Percentiles rank a stretch among this genome's conserved stretches.
Conservation (phyloP, 495 filamentous ascomycete species). For the Podospora conica region DNA sequence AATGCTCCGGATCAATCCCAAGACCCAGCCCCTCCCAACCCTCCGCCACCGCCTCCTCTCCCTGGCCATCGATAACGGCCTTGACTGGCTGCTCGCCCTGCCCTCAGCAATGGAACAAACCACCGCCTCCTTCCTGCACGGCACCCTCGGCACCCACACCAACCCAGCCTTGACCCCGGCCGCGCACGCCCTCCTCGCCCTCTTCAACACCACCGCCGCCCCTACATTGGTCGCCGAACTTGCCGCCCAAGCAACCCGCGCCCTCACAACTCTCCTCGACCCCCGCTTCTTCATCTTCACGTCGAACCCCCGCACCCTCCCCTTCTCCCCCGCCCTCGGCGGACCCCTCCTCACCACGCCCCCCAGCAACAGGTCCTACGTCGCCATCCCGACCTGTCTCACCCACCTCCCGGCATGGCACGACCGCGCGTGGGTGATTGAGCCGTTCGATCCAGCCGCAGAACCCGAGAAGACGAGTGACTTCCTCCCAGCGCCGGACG, state of each 20-base stretch:
- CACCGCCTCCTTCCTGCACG: constrained; percentile 2
- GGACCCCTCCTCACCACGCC: neutral
- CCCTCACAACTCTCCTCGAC: constrained; percentile 15
- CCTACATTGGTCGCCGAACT: neutral
- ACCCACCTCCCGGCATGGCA: constrained; percentile 11
- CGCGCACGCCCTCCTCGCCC: constrained; percentile 3
- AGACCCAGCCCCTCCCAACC: too few relatives aligned
- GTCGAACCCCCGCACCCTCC: constrained; percentile 3
- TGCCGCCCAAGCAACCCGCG: neutral
- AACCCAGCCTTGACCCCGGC: constrained; percentile 1
- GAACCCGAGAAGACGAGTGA: constrained; percentile 4
- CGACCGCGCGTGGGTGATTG: constrained; percentile 16
- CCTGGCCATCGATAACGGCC: constrained; percentile 17
- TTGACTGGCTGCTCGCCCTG: constrained; percentile 18
- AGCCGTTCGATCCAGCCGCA: constrained; percentile 20
- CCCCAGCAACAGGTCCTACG: constrained; percentile 10
- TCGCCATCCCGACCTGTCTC: constrained; percentile 15
- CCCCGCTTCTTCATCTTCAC: constrained; percentile 13
- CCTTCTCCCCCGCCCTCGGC: neutral
- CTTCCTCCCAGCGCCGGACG: too few relatives aligned
- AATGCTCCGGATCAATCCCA: too few relatives aligned
- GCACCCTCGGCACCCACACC: neutral
- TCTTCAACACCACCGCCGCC: constrained; percentile 1
- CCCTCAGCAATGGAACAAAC: constrained; percentile 5
- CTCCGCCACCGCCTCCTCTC: too few relatives aligned